Conservation (phyloP, 345 rosid genomes). For the Melastoma malabathricum region DNA sequence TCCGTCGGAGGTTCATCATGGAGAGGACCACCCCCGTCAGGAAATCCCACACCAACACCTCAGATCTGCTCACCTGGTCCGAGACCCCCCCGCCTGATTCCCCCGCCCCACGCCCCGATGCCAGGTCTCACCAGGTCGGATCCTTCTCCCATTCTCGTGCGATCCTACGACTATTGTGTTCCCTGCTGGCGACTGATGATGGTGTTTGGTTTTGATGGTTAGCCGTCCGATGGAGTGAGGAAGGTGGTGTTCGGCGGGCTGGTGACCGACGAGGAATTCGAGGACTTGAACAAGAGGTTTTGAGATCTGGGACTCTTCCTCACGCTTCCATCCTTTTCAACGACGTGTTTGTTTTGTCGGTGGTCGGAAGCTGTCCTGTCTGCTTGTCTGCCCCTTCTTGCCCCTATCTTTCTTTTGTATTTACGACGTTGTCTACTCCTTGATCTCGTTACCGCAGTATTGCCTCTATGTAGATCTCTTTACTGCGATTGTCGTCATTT, state of each 20-base stretch:
- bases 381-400: no score
- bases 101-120: conserved; percentile 41
- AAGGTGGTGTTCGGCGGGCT: conserved; percentile 97
- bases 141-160: neutral
- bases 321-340: neutral
- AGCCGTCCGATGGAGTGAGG: conserved; percentile 87
- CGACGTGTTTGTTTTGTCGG: neutral
- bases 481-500: no score
- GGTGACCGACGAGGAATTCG: conserved; percentile 85
- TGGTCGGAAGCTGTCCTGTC: no score
- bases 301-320: conserved; percentile 22
- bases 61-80: conserved; percentile 86
- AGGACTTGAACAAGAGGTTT: conserved; percentile 81
- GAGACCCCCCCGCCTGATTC: conserved; percentile 47
- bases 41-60: conserved; percentile 78
- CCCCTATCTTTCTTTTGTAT: no score
- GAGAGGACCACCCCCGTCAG: conserved; percentile 71
- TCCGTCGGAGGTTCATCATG: conserved; percentile 23
- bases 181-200: neutral
- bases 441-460: no score
- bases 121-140: conserved; percentile 60
- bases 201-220: neutral
- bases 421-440: no score
- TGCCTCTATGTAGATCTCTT: no score
- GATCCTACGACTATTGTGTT: accelerated